These are phyloP conservation scores for Alectoria sarmentosa DNA, from an alignment of 495 filamentous ascomycete genomes.

Conservation along the genomic window DNA sequence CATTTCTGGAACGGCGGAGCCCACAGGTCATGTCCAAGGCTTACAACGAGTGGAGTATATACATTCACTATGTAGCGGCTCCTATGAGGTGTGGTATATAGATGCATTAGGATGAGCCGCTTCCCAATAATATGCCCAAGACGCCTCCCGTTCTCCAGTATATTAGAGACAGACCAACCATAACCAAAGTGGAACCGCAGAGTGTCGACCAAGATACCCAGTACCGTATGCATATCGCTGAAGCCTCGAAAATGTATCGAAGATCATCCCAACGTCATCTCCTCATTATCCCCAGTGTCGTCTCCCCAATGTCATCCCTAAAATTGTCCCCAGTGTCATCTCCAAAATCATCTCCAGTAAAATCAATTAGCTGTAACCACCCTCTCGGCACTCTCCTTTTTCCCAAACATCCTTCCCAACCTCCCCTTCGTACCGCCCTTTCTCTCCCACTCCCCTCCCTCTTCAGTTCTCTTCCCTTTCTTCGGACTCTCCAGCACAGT, in stretches of 20 bases:
- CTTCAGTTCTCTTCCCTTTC: not conserved
- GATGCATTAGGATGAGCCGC: not conserved
- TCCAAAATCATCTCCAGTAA: not conserved
- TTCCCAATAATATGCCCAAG: not conserved
- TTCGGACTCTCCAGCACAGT: constrained; percentile 4
- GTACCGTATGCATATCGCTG: not conserved
- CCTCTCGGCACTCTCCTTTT: constrained; percentile 24
- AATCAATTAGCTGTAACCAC: constrained; percentile 14
- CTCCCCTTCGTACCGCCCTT: constrained; percentile 10
- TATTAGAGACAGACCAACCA: not conserved
- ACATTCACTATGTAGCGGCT: not conserved
- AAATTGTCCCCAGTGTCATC: not conserved
- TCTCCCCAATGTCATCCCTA: not conserved
- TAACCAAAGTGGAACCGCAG: not conserved
- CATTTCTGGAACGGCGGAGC: too few relatives aligned
- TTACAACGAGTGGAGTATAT: not conserved
- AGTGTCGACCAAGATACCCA: not conserved
- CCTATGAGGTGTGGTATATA: not conserved
- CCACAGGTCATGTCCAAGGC: too few relatives aligned
- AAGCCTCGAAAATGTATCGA: not conserved
- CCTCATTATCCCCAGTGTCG: not conserved
- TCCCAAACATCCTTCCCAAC: constrained; percentile 13
- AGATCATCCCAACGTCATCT: not conserved
- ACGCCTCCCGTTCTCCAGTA: not conserved
- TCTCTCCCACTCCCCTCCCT: constrained; percentile 3